Percentiles rank a stretch among this genome's conserved stretches.
These are phyloP conservation scores for Filosporella fistucella DNA, from an alignment of 495 filamentous ascomycete species.

Conservation along the genomic window DNA sequence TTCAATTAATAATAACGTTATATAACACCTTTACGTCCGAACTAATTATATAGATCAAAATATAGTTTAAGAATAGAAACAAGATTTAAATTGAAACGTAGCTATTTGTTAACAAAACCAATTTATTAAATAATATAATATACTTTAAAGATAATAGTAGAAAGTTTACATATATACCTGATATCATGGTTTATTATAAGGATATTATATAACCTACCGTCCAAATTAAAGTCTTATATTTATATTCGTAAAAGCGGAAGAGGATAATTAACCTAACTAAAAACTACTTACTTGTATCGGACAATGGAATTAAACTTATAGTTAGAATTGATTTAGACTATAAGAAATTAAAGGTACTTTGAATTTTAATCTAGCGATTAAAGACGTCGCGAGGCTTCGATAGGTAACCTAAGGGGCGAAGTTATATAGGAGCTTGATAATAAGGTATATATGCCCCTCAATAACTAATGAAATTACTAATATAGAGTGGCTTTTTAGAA, in stretches of 20 bases:
- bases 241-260: constrained; percentile 20
- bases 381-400: constrained; percentile 9
- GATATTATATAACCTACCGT: constrained; percentile 18
- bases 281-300: constrained; percentile 19
- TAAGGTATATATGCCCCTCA: constrained; percentile 11
- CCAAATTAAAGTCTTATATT: constrained; percentile 18
- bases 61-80: constrained; percentile 6
- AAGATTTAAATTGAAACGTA: constrained; percentile 13
- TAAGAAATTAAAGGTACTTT: constrained; percentile 18
- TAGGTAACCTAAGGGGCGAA: constrained; percentile 15
- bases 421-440: constrained; percentile 18
- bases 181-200: constrained; percentile 18
- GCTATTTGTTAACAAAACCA: constrained; percentile 18
- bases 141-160: constrained; percentile 16
- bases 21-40: constrained; percentile 15
- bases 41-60: constrained; percentile 13
- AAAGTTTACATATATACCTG: constrained; percentile 18
- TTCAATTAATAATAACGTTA: constrained; percentile 17
- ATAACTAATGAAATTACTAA: constrained; percentile 14
- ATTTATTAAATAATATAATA: constrained; percentile 13
- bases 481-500: constrained; percentile 17
- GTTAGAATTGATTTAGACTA: constrained; percentile 21
- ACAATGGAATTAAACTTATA: constrained; percentile 17
- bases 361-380: constrained; percentile 19
- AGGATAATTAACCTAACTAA: constrained; percentile 14